A percentile compares a stretch with the other conserved stretches of the same genome.
These are phyloP conservation scores for Dryadomyces quercus-mongolicae DNA, from an alignment of 2,329 filamentous ascomycete species.

Conservation along the genomic window DNA sequence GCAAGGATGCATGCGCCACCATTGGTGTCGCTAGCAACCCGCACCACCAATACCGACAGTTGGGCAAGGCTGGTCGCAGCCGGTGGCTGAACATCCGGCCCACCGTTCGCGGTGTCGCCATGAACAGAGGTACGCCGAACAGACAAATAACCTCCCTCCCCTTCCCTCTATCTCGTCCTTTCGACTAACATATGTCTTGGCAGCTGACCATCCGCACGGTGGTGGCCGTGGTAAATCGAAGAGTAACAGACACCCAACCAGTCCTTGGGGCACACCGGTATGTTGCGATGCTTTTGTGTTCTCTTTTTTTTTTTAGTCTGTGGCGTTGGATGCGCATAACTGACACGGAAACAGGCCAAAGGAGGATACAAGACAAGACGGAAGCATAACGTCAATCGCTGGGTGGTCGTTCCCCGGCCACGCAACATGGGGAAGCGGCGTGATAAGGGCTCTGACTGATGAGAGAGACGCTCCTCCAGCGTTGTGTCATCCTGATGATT, in stretches of 20 bases:
- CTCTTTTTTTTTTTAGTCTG: too few relatives aligned
- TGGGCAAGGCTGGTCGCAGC: conserved; percentile 90
- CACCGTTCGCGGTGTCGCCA: conserved; percentile 91
- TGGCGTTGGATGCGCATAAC: neutral
- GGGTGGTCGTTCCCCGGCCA: conserved; percentile 69
- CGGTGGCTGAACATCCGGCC: conserved; percentile 91
- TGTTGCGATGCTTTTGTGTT: too few relatives aligned
- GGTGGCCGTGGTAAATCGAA: conserved; percentile 99
- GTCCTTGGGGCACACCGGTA: conserved; percentile 93
- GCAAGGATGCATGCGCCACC: conserved; percentile 86
- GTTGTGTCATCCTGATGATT: too few relatives aligned
- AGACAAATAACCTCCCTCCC: neutral
- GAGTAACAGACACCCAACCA: conserved; percentile 90
- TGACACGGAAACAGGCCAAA: conserved; percentile 44
- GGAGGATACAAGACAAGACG: conserved; percentile 84
- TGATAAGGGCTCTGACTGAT: neutral
- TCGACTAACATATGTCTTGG: conserved; percentile 1
- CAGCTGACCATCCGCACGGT: conserved; percentile 91
- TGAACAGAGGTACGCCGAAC: conserved; percentile 76
- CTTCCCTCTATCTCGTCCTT: conserved; percentile 25
- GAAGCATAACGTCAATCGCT: conserved; percentile 83
- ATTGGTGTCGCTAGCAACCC: conserved; percentile 91
- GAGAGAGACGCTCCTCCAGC: neutral
- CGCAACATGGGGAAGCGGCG: conserved; percentile 88
- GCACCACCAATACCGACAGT: conserved; percentile 76